Percentiles rank a stretch among this genome's conserved stretches.
phyloP scores from a whole-genome alignment of 129 eudicot genomes.

The Dittrichia graveolens region DNA sequence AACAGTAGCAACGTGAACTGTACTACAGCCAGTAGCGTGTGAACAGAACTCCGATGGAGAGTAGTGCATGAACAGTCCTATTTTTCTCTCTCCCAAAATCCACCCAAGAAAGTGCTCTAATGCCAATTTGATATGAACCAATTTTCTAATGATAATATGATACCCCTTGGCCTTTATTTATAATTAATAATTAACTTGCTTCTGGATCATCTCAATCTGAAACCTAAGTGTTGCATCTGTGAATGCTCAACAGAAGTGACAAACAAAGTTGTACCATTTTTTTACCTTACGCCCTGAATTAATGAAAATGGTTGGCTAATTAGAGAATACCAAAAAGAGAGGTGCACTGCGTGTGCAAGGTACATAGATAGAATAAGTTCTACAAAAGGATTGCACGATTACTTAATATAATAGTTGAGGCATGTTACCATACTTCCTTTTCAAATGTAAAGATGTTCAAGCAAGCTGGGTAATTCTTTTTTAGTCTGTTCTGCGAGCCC shows the following conservation, averaged over 20 bases:
- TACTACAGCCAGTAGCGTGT: too few relatives aligned
- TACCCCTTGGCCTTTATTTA: too few relatives aligned
- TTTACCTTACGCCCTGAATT: slow-evolving; percentile 6
- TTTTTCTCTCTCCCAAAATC: too few relatives aligned
- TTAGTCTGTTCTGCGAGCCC: neutral
- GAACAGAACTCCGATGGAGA: too few relatives aligned
- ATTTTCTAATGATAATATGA: too few relatives aligned
- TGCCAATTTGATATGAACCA: too few relatives aligned
- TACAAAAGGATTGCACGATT: neutral
- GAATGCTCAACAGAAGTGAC: slow-evolving; percentile 8
- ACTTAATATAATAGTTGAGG: neutral
- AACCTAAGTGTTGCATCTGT: neutral
- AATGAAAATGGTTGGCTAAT: slow-evolving; percentile 10
- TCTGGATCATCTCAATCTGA: too few relatives aligned
- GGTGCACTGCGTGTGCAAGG: slow-evolving; percentile 19
- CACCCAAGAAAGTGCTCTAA: too few relatives aligned
- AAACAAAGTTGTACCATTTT: slow-evolving; percentile 4
- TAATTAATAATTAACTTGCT: too few relatives aligned
- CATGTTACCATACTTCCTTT: neutral
- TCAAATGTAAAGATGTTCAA: neutral
- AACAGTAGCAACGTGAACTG: too few relatives aligned
- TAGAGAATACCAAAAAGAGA: slow-evolving; percentile 6
- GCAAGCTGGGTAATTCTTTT: too few relatives aligned
- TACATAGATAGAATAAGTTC: slow-evolving; percentile 7
- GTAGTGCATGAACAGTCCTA: too few relatives aligned